Base-by-base conservation (phyloP, 345 rosid genomes). In the Eucalyptus coolabah region DNA sequence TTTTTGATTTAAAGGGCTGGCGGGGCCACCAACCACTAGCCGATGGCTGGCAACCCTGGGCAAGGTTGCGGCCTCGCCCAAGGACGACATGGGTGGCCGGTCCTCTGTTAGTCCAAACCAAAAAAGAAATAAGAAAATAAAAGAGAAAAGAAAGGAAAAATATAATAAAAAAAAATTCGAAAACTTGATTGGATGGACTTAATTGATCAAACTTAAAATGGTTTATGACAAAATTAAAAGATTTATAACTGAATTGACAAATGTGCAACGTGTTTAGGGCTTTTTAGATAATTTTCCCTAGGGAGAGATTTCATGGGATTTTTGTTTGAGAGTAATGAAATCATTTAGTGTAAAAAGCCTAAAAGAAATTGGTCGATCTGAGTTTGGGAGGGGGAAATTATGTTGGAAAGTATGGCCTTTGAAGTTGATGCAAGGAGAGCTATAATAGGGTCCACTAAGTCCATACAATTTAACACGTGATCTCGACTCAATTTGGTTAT, bases 1-100 rank as follows among this genome's bases (percentile, higher is more conserved):
- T 21, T 53, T 53, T 21, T 53, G 59, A 53, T 53, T 53, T 24
- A 53, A 4, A 53, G 59, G 59, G 26, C 11, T 0, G 5, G 1
- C 0, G 2, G 5, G 59, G 26, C 59, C 59, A 4, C 59, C 24
- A 53, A 53, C 26, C 59, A 53, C 59, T 53, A 53, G 26, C 26
- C 0, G 0, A 8, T 53, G 59, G 26, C 1, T 19, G 11, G 59
- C 2, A 4, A 53, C 26, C 59, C 1, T 8, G 59, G 26, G 59
- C 0, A 1, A 53, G 2, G 26, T 53, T 53, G 59, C 2, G 1
- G 5, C 59, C 26, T 2, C 1, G 0, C 59, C 59, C 59, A 53
- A 53, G 5, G 59, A 53, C 0, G 11, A 53, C 59, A 53, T 19
- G 26, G 59, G 59, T 53, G 59, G 59, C 26, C 2, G 0, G 26